These are phyloP conservation scores for Psilocybe mexicana DNA, from an alignment of 1,284 basidiomycete species.

Conservation along the genomic window DNA sequence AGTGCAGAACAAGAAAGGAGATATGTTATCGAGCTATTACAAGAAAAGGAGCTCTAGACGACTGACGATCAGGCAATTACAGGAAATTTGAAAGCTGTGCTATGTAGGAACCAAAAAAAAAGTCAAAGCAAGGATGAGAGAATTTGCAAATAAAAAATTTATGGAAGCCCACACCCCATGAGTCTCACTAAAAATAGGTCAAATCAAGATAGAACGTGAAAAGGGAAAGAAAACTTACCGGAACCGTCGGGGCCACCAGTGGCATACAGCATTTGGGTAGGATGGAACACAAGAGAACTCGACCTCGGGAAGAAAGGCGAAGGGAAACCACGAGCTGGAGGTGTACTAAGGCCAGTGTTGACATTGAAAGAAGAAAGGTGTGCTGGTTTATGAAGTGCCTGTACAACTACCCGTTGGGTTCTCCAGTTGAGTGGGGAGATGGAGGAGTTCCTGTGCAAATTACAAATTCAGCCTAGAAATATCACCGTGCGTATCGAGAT, in stretches of 20 bases:
- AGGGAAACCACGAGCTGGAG: slow-evolving; percentile 52
- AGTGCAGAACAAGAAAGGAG: too few relatives aligned
- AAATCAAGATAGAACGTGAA: background rate
- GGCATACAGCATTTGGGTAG: slow-evolving; percentile 78
- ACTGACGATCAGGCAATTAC: too few relatives aligned
- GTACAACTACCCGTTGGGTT: slow-evolving; percentile 61
- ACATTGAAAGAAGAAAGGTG: slow-evolving; percentile 53
- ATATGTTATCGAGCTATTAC: too few relatives aligned
- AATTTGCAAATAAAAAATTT: background rate
- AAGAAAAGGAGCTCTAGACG: too few relatives aligned
- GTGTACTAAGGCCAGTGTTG: slow-evolving; percentile 52
- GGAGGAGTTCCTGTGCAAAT: slow-evolving; percentile 56
- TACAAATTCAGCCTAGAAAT: background rate
- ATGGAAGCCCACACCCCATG: slow-evolving; percentile 22
- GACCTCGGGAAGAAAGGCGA: slow-evolving; percentile 63
- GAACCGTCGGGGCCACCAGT: slow-evolving; percentile 72
- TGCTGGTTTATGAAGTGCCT: slow-evolving; percentile 46
- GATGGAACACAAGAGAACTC: slow-evolving; percentile 74
- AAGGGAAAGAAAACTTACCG: slow-evolving; percentile 41
- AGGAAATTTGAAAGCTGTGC: too few relatives aligned
- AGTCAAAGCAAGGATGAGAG: too few relatives aligned
- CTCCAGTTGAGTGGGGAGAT: slow-evolving; percentile 60
- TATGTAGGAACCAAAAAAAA: too few relatives aligned
- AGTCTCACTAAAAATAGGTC: slow-evolving; percentile 22
- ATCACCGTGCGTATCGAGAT: background rate